Evolutionary conservation across 2,329 filamentous ascomycete species (phyloP).

Genomic region (Lecanicillium sp.): DNA sequence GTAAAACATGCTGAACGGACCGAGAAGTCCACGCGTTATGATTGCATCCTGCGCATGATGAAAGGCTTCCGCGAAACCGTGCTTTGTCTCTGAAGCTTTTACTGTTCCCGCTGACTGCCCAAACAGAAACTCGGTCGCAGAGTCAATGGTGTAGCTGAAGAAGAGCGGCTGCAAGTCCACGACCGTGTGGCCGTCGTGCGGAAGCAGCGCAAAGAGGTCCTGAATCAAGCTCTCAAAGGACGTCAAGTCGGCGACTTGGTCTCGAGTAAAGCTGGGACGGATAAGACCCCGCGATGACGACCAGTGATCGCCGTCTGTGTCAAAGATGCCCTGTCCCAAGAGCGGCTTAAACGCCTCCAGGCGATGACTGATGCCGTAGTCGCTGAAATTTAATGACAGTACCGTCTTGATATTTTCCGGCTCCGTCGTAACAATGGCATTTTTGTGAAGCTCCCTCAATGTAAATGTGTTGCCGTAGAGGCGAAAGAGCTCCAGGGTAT

Average conservation of each 20-base stretch:
- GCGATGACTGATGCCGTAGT: slow-evolving; percentile 27
- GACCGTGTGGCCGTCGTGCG: slow-evolving; percentile 13
- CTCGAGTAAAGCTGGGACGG: slow-evolving; percentile 18
- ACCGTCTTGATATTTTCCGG: slow-evolving; percentile 43
- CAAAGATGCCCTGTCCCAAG: slow-evolving; percentile 34
- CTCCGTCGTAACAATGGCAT: slow-evolving; percentile 24
- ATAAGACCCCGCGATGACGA: slow-evolving; percentile 27
- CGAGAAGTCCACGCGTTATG: slow-evolving; percentile 14
- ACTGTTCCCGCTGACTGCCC: slow-evolving; percentile 32
- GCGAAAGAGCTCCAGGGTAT: slow-evolving; percentile 1
- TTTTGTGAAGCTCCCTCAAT: neutral
- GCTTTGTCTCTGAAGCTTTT: slow-evolving; percentile 6
- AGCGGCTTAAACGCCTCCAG: slow-evolving; percentile 22
- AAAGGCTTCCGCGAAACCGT: slow-evolving; percentile 24
- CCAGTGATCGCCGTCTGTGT: slow-evolving; percentile 33
- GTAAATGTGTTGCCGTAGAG: slow-evolving; percentile 7
- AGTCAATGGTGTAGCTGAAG: slow-evolving; percentile 44
- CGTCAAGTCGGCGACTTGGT: slow-evolving; percentile 15
- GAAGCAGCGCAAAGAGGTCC: slow-evolving; percentile 25
- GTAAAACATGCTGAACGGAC: slow-evolving; percentile 13
- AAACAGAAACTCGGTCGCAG: slow-evolving; percentile 51
- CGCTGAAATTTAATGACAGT: slow-evolving; percentile 39
- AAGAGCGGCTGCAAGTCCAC: slow-evolving; percentile 47
- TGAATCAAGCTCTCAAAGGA: slow-evolving; percentile 15
- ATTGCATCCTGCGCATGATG: slow-evolving; percentile 20